A percentile compares a stretch with the other conserved stretches of the same genome.
phyloP scores from a whole-genome alignment of 1,284 basidiomycete species.

The Boletus sp. region DNA sequence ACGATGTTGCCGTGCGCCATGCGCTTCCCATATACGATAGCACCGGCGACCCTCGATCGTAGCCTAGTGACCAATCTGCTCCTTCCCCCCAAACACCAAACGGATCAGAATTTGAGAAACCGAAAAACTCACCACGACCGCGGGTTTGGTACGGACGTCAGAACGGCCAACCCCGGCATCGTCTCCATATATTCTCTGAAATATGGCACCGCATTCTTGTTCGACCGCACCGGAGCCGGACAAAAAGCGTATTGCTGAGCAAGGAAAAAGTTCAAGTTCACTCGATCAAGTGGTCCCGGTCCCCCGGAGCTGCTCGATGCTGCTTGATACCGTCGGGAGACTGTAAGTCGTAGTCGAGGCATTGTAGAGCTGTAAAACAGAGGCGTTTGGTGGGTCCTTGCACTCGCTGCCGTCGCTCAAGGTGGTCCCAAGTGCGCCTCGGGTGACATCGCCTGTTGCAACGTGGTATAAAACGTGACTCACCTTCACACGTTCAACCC shows the following conservation, averaged over 20 bases:
- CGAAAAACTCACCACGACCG: background rate
- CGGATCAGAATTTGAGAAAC: background rate
- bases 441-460: slow-evolving; percentile 16
- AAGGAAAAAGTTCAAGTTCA: slow-evolving; percentile 28
- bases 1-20: no score
- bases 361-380: slow-evolving; percentile 20
- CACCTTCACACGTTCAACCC: background rate
- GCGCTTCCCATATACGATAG: no score
- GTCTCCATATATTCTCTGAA: slow-evolving; percentile 20
- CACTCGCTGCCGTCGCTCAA: no score
- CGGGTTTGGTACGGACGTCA: slow-evolving; percentile 7
- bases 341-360: slow-evolving; percentile 20
- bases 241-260: slow-evolving; percentile 23
- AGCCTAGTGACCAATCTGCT: no score
- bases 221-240: slow-evolving; percentile 30
- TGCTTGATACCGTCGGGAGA: slow-evolving; percentile 25
- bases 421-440: background rate
- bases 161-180: slow-evolving; percentile 25
- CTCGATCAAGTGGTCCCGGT: slow-evolving; percentile 16
- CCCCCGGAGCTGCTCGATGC: slow-evolving; percentile 20
- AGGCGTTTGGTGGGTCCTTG: slow-evolving; percentile 12
- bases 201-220: slow-evolving; percentile 23
- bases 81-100: background rate
- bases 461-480: slow-evolving; percentile 10
- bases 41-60: no score